phyloP scores from a whole-genome alignment of 306 rosid species.

The Nissolia schottii region DNA sequence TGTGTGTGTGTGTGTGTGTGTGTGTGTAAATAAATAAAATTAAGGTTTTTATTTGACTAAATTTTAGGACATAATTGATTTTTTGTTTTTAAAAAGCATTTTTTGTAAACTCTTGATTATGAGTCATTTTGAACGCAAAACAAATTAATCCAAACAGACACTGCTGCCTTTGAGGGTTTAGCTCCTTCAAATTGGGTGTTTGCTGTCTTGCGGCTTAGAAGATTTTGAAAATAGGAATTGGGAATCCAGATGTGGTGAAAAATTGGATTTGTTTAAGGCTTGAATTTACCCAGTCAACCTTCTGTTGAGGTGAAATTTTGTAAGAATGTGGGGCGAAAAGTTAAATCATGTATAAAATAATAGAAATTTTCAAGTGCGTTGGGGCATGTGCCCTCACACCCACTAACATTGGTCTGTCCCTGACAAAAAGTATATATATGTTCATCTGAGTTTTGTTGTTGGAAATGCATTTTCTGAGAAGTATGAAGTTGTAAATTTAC shows the following conservation, averaged over 20 bases:
- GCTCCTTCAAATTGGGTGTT: neutral
- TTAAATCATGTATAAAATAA: neutral
- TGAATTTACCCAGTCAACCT: neutral
- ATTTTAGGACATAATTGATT: neutral
- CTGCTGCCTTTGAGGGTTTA: neutral
- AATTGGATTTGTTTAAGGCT: neutral
- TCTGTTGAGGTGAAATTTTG: neutral
- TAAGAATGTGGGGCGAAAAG: neutral
- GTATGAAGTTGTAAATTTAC: neutral
- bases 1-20: no score
- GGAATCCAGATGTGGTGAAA: neutral
- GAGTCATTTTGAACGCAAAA: no score
- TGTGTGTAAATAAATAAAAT: no score
- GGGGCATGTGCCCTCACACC: neutral
- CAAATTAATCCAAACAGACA: no score
- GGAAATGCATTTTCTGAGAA: constrained; percentile 5
- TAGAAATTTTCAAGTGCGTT: neutral
- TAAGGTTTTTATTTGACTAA: no score
- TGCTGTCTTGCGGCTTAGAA: neutral
- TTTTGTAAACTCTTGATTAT: no score
- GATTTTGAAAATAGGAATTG: neutral
- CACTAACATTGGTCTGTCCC: neutral
- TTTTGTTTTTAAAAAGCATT: no score
- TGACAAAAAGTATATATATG: neutral
- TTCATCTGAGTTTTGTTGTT: neutral